Conservation (phyloP, 257 asterid species). For the Vinca minor region DNA sequence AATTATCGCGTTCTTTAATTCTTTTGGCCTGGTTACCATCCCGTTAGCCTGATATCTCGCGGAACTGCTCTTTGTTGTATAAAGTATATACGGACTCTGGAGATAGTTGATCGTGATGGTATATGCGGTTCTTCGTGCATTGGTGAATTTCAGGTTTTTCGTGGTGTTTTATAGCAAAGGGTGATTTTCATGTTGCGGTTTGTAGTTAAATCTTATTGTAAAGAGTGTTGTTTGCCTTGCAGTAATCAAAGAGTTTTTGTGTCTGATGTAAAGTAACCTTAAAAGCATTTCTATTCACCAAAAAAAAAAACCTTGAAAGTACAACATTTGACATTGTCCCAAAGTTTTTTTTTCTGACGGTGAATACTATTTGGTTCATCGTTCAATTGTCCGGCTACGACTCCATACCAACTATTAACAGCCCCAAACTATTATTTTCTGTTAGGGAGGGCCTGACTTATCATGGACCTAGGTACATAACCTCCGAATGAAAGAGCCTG, state of each 20-base stretch:
- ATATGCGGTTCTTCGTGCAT: neutral
- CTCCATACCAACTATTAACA: too few relatives aligned
- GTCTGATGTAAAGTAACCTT: neutral
- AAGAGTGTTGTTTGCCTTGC: conserved; percentile 9
- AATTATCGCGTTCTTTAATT: neutral
- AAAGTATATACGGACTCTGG: neutral
- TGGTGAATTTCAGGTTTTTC: neutral
- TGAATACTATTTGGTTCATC: neutral
- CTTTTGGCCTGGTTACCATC: neutral
- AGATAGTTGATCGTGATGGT: neutral
- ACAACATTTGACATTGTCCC: conserved; percentile 5
- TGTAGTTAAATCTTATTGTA: conserved; percentile 1
- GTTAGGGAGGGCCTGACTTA: too few relatives aligned
- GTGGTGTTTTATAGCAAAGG: neutral
- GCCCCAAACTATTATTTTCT: too few relatives aligned
- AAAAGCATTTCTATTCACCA: too few relatives aligned
- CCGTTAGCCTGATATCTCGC: neutral
- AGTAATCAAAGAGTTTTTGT: neutral
- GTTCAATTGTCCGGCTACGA: too few relatives aligned
- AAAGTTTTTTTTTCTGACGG: neutral
- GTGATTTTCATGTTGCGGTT: conserved; percentile 4
- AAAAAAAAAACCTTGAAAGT: too few relatives aligned
- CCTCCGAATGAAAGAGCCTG: too few relatives aligned
- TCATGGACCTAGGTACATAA: too few relatives aligned
- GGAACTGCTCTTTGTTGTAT: neutral